phyloP scores from a whole-genome alignment of 208 protist species.

The Tritrichomonas musculus region DNA sequence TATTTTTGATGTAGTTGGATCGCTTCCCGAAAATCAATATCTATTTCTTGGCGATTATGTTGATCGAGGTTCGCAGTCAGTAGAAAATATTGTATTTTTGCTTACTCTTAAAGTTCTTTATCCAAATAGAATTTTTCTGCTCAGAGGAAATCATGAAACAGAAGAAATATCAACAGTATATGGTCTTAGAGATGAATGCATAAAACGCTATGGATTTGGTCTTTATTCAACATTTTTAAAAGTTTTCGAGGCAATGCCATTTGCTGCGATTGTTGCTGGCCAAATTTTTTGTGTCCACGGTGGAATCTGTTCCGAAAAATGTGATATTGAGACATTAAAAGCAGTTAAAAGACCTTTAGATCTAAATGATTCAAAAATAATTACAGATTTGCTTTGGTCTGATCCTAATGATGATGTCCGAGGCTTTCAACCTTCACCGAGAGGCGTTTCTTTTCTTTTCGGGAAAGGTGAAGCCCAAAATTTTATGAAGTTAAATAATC shows the following conservation, averaged over 20 bases:
- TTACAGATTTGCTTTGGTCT: conserved; percentile 8
- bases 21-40: conserved; percentile 38
- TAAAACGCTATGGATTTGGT: neutral
- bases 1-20: conserved; percentile 45
- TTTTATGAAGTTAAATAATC: conserved; percentile 4
- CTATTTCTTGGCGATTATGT: conserved; percentile 43
- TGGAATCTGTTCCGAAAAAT: neutral
- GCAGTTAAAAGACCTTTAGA: neutral
- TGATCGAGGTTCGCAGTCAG: conserved; percentile 22
- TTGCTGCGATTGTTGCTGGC: neutral
- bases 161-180: conserved; percentile 19
- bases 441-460: neutral
- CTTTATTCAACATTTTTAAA: neutral
- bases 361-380: neutral
- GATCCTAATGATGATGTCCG: neutral
- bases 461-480: neutral
- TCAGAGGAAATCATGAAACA: conserved; percentile 21
- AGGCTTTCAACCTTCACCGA: neutral
- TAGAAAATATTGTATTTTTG: conserved; percentile 22
- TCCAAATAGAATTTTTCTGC: neutral
- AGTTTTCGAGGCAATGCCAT: neutral
- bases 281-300: conserved; percentile 13
- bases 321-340: neutral
- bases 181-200: neutral
- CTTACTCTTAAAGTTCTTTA: conserved; percentile 8